Conservation (phyloP, 1,139 yeast species). For the Entelexis paramagnoliae region DNA sequence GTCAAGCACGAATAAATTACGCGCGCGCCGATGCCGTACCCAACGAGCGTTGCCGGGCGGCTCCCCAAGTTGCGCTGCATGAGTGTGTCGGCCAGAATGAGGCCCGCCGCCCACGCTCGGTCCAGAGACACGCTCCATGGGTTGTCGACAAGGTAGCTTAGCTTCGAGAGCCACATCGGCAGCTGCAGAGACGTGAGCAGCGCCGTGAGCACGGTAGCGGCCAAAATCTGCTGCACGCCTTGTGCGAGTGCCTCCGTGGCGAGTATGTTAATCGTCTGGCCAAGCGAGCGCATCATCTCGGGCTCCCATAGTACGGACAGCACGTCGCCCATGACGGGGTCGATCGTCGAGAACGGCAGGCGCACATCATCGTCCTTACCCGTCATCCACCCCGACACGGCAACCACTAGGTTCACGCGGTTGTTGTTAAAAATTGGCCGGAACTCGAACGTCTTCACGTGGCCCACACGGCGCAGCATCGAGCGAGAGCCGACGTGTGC, state of each 20-base stretch:
- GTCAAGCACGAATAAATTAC: slow-evolving; percentile 82
- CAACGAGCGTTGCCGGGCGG: slow-evolving; percentile 84
- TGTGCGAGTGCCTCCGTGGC: slow-evolving; percentile 91
- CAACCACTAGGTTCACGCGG: slow-evolving; percentile 75
- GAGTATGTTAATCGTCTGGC: slow-evolving; percentile 85
- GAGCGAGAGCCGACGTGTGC: slow-evolving; percentile 81
- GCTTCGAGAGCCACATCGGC: slow-evolving; percentile 83
- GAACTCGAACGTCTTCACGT: slow-evolving; percentile 87
- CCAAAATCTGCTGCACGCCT: slow-evolving; percentile 88
- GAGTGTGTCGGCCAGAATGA: slow-evolving; percentile 81
- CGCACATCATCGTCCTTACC: slow-evolving; percentile 94
- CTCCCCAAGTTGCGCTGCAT: slow-evolving; percentile 82
- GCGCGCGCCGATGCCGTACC: slow-evolving; percentile 90
- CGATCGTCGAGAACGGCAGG: slow-evolving; percentile 89
- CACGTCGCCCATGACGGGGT: slow-evolving; percentile 95
- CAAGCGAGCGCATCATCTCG: slow-evolving; percentile 90
- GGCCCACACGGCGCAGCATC: slow-evolving; percentile 78
- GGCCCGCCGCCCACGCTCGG: slow-evolving; percentile 95
- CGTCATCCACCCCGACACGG: slow-evolving; percentile 97
- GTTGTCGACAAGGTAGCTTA: slow-evolving; percentile 82
- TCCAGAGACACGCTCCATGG: slow-evolving; percentile 98
- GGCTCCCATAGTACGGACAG: slow-evolving; percentile 95
- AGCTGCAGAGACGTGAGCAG: slow-evolving; percentile 91
- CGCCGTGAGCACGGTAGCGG: slow-evolving; percentile 84
- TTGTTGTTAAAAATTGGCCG: slow-evolving; percentile 86